Base-by-base conservation (phyloP, 1,284 basidiomycete species). In the Salmacisia buchloeana region DNA sequence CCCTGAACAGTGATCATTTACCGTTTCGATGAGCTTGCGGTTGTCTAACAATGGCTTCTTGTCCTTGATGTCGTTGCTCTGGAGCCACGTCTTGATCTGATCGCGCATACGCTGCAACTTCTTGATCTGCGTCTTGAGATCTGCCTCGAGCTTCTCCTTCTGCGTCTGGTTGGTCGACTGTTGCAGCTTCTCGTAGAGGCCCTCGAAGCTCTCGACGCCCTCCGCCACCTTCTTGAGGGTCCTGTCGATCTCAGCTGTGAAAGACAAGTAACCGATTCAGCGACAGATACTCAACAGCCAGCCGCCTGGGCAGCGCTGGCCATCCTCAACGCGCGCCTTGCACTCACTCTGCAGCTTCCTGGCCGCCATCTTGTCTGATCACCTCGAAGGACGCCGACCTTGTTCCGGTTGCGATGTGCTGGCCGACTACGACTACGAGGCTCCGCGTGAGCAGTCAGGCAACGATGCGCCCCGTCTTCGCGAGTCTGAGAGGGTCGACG, bases 51-150 rank as follows among this genome's bases (percentile, higher is more conserved):
- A 84, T 63, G 87, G 84, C 43, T 88, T 88, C 87, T 98, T 99
- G 87, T 99, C 96, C 84, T 98, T 98, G 83, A 99, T 97, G 83
- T 99, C 96, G 82, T 92, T 94, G 82, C 89, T 93, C 60, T 92
- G 89, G 45, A 96, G 87, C 96, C 96, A 99, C 12, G 92, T 92
- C 85, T 98, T 98, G 83, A 99, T 97, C 85, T 97, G 94, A 84
- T 99, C 96, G 69, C 96, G 86, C 77, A 97, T 83, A 66, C 96
- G 87, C 82, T 99, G 96, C 3, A 99, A 87, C 83, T 98, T 97
- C 88, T 99, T 99, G 78, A 80, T 81, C 62, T 77, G 74, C 12
- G 79, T 80, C 65, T 80, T 80, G 62, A 80, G 73, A 60, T 80
- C 79, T 10, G 75, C 68, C 67, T 80, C 79, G 54, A 78, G 69